Evolutionary conservation across 192 early-diverging fungal genomes (phyloP), one percentile per base, ranked within the genome.

Genomic region (Linnemannia exigua): DNA sequence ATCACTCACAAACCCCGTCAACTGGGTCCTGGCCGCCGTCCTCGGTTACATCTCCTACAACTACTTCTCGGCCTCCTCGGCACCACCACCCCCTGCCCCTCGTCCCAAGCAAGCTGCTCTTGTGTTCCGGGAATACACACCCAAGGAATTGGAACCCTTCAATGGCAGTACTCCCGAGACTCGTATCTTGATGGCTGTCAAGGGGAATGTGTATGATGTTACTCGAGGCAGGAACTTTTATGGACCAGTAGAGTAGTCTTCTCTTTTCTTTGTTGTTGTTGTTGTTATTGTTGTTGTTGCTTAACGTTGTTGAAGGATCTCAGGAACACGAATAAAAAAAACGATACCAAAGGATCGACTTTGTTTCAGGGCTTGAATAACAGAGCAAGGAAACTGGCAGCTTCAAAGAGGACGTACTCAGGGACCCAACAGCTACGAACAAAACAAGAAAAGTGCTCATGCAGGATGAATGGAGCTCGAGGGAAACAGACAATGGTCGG

Each of bases 161-260:
- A 92, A 97, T 75, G 98, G 98, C 25, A 81, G 87, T 47, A 89
- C 89, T 81, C 79, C 83, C 44, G 88, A 91, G 28, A 91, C 92
- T 16, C 85, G 89, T 25, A 95, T 99, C 72, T 93, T 94, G 46
- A 92, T 98, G 82, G 96, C 90, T 6, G 94, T 99, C n/a, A 92
- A 93, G 37, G 95, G 97, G 19, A 92, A 91, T 28, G 95, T 99
- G 31, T 99, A 95, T 87, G 97, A 99, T 84, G 98, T 99, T 38
- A 93, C 95, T 4, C 82, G 88, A 35, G 95, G 96, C 35, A 90
- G 92, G 36, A 90, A 89, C 44, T 98, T 99, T 87, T 99, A 99
- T 84, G 98, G 98, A 0, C 98, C 98, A 44, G 95, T 95, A 88
- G 68, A 25, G 33, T 36, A 54, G 36, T 14, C 19, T 22, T 52